Evolutionary conservation across 1,139 yeast genomes (phyloP), one percentile per base, ranked within the genome.

Genomic region (Blastobotrys persicus): DNA sequence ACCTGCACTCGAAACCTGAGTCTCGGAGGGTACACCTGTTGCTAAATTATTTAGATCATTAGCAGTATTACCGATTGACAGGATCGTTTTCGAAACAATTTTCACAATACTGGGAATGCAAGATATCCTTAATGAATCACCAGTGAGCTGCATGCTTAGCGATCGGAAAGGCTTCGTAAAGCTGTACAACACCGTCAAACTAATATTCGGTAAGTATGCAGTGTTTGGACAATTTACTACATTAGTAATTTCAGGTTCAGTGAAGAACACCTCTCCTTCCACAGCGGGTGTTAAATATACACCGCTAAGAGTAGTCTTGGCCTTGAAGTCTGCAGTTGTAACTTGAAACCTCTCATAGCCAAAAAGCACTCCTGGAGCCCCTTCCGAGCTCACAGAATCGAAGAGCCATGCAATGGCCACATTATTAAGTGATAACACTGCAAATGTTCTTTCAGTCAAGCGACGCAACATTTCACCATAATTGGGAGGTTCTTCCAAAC

Each of bases 351-450:
- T 69, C 54, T 85, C 87, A 47, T 87, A 88, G 0, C 96, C 96
- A 42, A 81, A 56, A 40, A 85, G 81, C n/a, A 87, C 62, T 16
- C 96, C 96, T 1, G 55, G 54, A 34, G 35, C 35, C 41, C 37
- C 49, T 19, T 32, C 37, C 9, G 13, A 42, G 20, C 42, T 47
- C 31, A 71, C 70, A 0, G 61, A 61, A n/a, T 65, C 75, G 62
- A 85, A 85, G 4, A 88, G 64, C 89, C 95, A 87, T 0, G 95
- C 95, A 32, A 84, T 53, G 59, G 94, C 85, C 54, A 85, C 75
- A 57, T 84, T 80, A 56, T 82, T 78, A 0, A 89, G 78, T 9
- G 82, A 65, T 43, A 86, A 73, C 49, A 80, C 85, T 38, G 85
- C 71, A 0, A 86, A 50, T 19, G 52, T 52, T n/a, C 50, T 46